A percentile compares a stretch with the other conserved stretches of the same genome.
These are phyloP conservation scores for Globisporangium middletonii DNA, from an alignment of 352 stramenopile species.

Conservation along the genomic window DNA sequence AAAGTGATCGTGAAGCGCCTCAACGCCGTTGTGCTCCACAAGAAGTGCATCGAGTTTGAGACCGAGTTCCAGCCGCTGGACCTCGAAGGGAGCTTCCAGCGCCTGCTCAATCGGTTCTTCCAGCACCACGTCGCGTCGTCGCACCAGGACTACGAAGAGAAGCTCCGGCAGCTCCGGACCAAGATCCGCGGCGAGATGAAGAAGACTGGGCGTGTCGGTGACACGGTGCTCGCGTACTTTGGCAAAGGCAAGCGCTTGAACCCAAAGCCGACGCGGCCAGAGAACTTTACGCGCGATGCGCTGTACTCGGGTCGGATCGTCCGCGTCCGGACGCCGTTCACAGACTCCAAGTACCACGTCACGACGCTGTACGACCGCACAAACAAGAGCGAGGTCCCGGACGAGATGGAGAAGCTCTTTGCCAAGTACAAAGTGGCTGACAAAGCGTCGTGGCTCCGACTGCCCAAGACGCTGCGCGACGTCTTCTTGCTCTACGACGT, in stretches of 20 bases:
- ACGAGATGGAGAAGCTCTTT: constrained; percentile 28
- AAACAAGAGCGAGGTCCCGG: constrained; percentile 23
- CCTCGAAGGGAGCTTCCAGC: constrained; percentile 67
- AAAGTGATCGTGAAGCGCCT: constrained; percentile 51
- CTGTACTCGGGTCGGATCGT: constrained; percentile 49
- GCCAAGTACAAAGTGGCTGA: constrained; percentile 44
- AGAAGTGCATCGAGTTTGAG: constrained; percentile 55
- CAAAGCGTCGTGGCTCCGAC: constrained; percentile 41
- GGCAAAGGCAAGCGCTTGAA: constrained; percentile 40
- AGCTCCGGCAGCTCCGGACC: constrained; percentile 29
- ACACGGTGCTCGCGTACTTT: constrained; percentile 62
- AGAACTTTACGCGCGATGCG: constrained; percentile 35
- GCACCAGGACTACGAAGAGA: constrained; percentile 34
- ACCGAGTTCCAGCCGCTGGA: constrained; percentile 54
- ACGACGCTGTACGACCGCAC: constrained; percentile 33
- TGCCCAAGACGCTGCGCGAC: constrained; percentile 42
- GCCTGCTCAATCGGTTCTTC: constrained; percentile 61
- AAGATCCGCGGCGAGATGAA: constrained; percentile 55
- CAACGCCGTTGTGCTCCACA: constrained; percentile 44
- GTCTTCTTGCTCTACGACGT: constrained; percentile 68
- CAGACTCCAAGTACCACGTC: constrained; percentile 37
- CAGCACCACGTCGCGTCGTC: constrained; percentile 31
- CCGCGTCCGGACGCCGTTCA: constrained; percentile 50
- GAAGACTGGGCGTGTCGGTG: constrained; percentile 29
- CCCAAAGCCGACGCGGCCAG: constrained; percentile 31